phyloP scores from a whole-genome alignment of 805 yeast genomes.

The Candida coquimbonensis region DNA sequence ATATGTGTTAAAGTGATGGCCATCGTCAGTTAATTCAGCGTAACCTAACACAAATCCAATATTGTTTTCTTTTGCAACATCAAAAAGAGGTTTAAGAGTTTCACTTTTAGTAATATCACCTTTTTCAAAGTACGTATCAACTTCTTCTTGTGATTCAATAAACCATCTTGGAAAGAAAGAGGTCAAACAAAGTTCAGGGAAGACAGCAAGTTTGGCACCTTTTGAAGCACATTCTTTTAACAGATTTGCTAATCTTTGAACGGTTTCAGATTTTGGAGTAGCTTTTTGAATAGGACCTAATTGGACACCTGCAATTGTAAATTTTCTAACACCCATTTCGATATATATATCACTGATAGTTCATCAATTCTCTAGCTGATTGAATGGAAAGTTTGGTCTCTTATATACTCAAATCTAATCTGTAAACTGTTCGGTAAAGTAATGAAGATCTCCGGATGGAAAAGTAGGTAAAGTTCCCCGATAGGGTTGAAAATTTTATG shows the following conservation, averaged over 20 bases:
- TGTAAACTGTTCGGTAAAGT: not conserved
- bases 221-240: slow-evolving; percentile 25
- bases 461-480: not conserved
- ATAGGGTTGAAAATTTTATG: not conserved
- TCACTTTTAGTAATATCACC: slow-evolving; percentile 27
- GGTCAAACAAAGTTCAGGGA: slow-evolving; percentile 32
- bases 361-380: not conserved
- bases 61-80: slow-evolving; percentile 23
- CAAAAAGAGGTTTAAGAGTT: slow-evolving; percentile 26
- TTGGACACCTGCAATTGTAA: slow-evolving; percentile 29
- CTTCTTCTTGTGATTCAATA: slow-evolving; percentile 28
- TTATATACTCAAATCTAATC: not conserved
- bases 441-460: not conserved
- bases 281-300: slow-evolving; percentile 28
- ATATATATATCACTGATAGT: not conserved
- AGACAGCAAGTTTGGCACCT: slow-evolving; percentile 29
- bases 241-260: slow-evolving; percentile 24
- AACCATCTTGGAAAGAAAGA: slow-evolving; percentile 32
- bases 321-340: slow-evolving; percentile 18
- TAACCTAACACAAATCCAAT: slow-evolving; percentile 31
- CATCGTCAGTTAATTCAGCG: slow-evolving; percentile 32
- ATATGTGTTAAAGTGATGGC: slow-evolving; percentile 30
- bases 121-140: slow-evolving; percentile 29
- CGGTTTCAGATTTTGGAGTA: slow-evolving; percentile 25
- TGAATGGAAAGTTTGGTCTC: not conserved